These are phyloP conservation scores for Cicer pinnatifidum DNA, from an alignment of 306 rosid species.

Conservation along the genomic window DNA sequence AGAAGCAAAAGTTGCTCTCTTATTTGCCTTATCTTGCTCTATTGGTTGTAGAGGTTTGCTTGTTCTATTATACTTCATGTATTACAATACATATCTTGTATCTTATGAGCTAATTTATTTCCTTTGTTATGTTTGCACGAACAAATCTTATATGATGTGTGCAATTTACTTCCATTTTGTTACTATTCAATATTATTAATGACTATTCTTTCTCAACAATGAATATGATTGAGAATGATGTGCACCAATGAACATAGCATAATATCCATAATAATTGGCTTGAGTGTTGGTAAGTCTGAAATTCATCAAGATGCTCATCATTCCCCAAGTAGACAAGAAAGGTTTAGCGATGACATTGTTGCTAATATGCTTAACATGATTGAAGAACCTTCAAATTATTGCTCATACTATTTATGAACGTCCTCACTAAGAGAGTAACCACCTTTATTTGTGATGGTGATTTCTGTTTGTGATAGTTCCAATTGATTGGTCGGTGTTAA, in stretches of 20 bases:
- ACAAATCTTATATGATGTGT: slow-evolving; percentile 2
- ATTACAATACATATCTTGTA: slow-evolving; percentile 31
- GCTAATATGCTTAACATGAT: slow-evolving; percentile 52
- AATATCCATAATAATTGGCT: slow-evolving; percentile 41
- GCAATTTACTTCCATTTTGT: slow-evolving; percentile 3
- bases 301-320: slow-evolving; percentile 43
- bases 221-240: slow-evolving; percentile 52
- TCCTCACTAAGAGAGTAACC: too few relatives aligned
- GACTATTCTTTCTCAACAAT: neutral
- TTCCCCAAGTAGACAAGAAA: slow-evolving; percentile 53
- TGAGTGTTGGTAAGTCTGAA: neutral
- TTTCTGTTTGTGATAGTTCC: slow-evolving; percentile 59
- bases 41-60: slow-evolving; percentile 44
- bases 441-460: slow-evolving; percentile 61
- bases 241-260: slow-evolving; percentile 25
- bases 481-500: slow-evolving; percentile 53
- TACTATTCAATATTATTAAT: slow-evolving; percentile 13
- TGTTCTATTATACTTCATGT: slow-evolving; percentile 44
- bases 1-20: slow-evolving; percentile 52
- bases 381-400: slow-evolving; percentile 37
- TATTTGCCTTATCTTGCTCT: slow-evolving; percentile 48
- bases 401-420: too few relatives aligned
- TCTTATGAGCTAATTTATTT: slow-evolving; percentile 45
- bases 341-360: slow-evolving; percentile 62
- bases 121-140: slow-evolving; percentile 34